Evolutionary conservation across 768 basidiomycete genomes (phyloP), one percentile per base, ranked within the genome.

Genomic region (Mycena vulgaris): DNA sequence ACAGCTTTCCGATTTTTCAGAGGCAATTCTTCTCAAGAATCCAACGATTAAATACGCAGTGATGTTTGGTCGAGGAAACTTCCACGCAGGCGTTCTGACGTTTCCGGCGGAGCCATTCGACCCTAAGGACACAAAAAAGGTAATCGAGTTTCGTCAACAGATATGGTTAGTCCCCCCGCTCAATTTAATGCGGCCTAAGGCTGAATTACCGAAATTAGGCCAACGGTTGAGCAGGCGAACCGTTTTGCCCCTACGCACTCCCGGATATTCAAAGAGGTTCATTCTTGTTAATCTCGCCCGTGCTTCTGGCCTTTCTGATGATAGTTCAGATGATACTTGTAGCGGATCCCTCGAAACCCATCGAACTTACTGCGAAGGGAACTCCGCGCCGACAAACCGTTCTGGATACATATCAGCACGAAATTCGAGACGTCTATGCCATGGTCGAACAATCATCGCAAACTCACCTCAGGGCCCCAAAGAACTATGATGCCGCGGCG

Each of bases 201-300:
- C 17, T 2, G 4, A 45, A 14, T 28, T 16, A 33, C 30, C 21
- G 17, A 45, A 45, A n/a, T 45, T 42, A 87, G 85, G 83, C 79
- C 83, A 0, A 80, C 78, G 0, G 78, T 87, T 4, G 79, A 85
- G 59, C 70, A 79, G 49, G 75, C 82, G 57, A 88, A 87, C 63
- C 69, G 68, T 25, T 81, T 75, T 59, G 84, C 86, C 0, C 87
- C 87, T 10, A 75, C 80, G 39, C 85, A 87, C 70, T 86, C 84
- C 1, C 75, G 85, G 23, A 72, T 88, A 7, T 86, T 86, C 78
- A 86, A 86, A 67, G 85, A 85, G 78, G 84, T 82, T 1, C 31
- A 37, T 27, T 7, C 11, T 17, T 48, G 27, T 28, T 8, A 23
- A 6, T 28, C 13, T 27, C 21, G 5, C 42, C 21, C 42, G 11